Base-by-base conservation (phyloP, 352 stramenopile genomes). In the Phytophthora pinifolia region DNA sequence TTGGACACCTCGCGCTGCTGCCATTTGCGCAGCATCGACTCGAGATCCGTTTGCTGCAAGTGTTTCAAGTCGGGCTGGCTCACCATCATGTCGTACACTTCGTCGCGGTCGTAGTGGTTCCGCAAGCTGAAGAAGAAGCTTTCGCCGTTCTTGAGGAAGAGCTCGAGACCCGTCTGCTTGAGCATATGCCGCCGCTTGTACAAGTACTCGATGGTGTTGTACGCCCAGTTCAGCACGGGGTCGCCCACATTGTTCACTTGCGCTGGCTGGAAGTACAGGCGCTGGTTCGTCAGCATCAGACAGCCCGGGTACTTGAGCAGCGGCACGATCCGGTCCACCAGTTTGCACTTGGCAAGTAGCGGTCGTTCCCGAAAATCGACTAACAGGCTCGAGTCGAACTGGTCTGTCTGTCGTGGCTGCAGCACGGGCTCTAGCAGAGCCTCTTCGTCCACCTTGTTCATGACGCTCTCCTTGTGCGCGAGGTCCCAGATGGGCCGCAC, bases 231-330 rank as follows among this genome's bases (percentile, higher is more conserved):
- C 6, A 95, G 69, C 25, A 96, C 85, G 0, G 89, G 72, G 37
- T 97, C 89, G 3, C 85, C 86, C 5, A 96, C 85, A 58, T 98
- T 97, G 68, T 98, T 98, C 35, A 98, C 63, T 58, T 96, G 77
- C 2, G 88, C 85, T 7, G 89, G 91, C 55, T 98, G 89, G 43
- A 98, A 97, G 52, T 98, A 98, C 22, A 84, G 34, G 9, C 78
- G 59, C 46, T 88, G 73, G 60, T 96, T 92, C 15, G 89, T 98
- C 44, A 98, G 72, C 83, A 98, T 96, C 20, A 98, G 31, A 47
- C 83, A 94, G 1, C 93, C 92, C 0, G 92, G 93, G 52, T 96
- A 93, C 60, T 94, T 92, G 20, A 97, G 74, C 29, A 98, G 53
- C 34, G 94, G 92, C 48, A 90, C 87, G 34, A 98, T 95, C 10